phyloP scores from a whole-genome alignment of 352 stramenopile genomes.

The Phytophthora sansomeana region DNA sequence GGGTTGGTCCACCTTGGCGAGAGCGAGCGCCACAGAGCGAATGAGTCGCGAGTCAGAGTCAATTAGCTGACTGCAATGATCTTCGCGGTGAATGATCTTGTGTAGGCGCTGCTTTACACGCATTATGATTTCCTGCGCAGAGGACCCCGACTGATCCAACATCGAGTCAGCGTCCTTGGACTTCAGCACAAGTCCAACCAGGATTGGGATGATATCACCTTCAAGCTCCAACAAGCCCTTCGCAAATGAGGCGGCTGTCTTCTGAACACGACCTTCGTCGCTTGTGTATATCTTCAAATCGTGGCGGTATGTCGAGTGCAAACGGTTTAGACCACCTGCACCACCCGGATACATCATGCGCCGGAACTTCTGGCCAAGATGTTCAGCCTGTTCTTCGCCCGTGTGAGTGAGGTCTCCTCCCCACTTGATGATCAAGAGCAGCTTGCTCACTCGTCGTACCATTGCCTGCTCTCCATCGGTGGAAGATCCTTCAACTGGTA shows the following conservation, averaged over 20 bases:
- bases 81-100: conserved; percentile 86
- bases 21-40: conserved; percentile 79
- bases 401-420: conserved; percentile 98
- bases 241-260: conserved; percentile 99
- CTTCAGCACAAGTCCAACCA: conserved; percentile 94
- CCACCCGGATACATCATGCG: conserved; percentile 92
- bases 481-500: conserved; percentile 27
- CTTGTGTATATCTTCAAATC: conserved; percentile 99
- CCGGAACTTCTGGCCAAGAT: conserved; percentile 92
- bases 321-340: conserved; percentile 96
- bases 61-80: conserved; percentile 81
- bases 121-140: conserved; percentile 92
- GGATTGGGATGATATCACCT: conserved; percentile 99
- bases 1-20: conserved; percentile 90
- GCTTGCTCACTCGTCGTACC: conserved; percentile 70
- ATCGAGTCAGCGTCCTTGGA: conserved; percentile 95
- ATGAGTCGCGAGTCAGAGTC: conserved; percentile 83
- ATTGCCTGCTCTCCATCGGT: conserved; percentile 43
- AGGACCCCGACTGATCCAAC: conserved; percentile 98
- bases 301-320: conserved; percentile 99
- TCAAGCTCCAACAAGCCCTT: conserved; percentile 99
- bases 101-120: conserved; percentile 89
- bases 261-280: conserved; percentile 99
- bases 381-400: conserved; percentile 96
- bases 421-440: conserved; percentile 99